A percentile compares a stretch with the other conserved stretches of the same genome.
Evolutionary conservation across 345 rosid species (phyloP).

Genomic region (Camelina hispida): DNA sequence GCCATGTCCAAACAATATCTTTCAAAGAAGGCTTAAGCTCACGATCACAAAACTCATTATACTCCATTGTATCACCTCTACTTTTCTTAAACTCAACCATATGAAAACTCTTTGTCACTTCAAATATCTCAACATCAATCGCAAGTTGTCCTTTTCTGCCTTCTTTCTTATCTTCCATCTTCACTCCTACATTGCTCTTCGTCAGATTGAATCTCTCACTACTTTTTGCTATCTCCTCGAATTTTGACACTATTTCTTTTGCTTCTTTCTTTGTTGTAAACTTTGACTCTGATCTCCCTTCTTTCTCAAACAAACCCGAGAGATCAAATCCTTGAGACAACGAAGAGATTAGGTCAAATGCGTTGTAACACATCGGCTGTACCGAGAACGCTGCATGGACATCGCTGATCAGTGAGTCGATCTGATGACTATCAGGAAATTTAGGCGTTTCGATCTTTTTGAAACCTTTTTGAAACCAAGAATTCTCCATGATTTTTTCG

Average conservation of each 20-base stretch:
- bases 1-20: slow-evolving; percentile 94
- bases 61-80: slow-evolving; percentile 82
- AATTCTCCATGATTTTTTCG: slow-evolving; percentile 59
- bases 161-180: slow-evolving; percentile 61
- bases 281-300: slow-evolving; percentile 46
- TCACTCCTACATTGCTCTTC: slow-evolving; percentile 63
- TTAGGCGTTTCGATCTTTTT: slow-evolving; percentile 53
- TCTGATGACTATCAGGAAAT: slow-evolving; percentile 42
- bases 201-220: slow-evolving; percentile 56
- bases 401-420: slow-evolving; percentile 45
- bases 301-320: slow-evolving; percentile 74
- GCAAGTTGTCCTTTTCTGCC: slow-evolving; percentile 87
- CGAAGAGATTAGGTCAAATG: slow-evolving; percentile 82
- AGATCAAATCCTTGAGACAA: slow-evolving; percentile 78
- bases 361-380: slow-evolving; percentile 62
- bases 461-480: slow-evolving; percentile 75
- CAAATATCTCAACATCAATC: slow-evolving; percentile 76
- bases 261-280: slow-evolving; percentile 68
- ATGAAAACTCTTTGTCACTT: slow-evolving; percentile 70
- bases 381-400: slow-evolving; percentile 53
- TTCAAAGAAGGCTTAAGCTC: slow-evolving; percentile 77
- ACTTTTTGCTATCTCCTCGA: slow-evolving; percentile 66
- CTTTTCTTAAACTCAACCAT: slow-evolving; percentile 80
- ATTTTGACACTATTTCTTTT: slow-evolving; percentile 66
- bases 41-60: slow-evolving; percentile 60